Percentiles rank a stretch among this genome's conserved stretches.
Evolutionary conservation across 768 basidiomycete species (phyloP).

Genomic region (Lyophyllum decastes): DNA sequence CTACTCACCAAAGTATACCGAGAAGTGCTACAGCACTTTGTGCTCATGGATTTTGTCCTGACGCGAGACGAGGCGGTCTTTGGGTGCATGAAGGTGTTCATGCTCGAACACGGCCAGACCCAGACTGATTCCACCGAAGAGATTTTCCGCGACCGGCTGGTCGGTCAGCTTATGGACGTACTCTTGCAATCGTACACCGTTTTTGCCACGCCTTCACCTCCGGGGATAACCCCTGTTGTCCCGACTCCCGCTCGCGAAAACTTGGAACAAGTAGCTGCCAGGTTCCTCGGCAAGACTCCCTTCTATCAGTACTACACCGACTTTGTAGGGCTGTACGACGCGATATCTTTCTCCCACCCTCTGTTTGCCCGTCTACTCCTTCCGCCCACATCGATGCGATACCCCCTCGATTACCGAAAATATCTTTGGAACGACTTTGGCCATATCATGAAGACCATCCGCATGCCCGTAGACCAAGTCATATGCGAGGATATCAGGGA

Average conservation of each 20-base stretch:
- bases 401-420: conserved; percentile 81
- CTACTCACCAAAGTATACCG: conserved; percentile 56
- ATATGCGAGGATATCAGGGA: conserved; percentile 54
- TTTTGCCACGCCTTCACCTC: conserved; percentile 24
- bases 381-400: conserved; percentile 74
- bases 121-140: conserved; percentile 55
- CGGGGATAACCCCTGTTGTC: conserved; percentile 17
- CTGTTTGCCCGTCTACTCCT: conserved; percentile 77
- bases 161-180: conserved; percentile 58
- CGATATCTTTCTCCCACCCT: conserved; percentile 83
- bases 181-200: conserved; percentile 59
- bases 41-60: conserved; percentile 42
- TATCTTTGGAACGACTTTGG: conserved; percentile 82
- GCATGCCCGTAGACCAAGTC: conserved; percentile 50
- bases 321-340: conserved; percentile 86
- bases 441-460: conserved; percentile 64
- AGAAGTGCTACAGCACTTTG: conserved; percentile 43
- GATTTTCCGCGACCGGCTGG: conserved; percentile 77
- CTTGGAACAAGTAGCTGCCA: conserved; percentile 56
- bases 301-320: conserved; percentile 96
- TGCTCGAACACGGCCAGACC: conserved; percentile 87
- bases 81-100: conserved; percentile 90
- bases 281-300: conserved; percentile 71
- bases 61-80: conserved; percentile 63
- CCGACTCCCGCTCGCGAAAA: conserved; percentile 19